Conservation (phyloP, 164 flowering plant species). For the Magnolia changhungtana region DNA sequence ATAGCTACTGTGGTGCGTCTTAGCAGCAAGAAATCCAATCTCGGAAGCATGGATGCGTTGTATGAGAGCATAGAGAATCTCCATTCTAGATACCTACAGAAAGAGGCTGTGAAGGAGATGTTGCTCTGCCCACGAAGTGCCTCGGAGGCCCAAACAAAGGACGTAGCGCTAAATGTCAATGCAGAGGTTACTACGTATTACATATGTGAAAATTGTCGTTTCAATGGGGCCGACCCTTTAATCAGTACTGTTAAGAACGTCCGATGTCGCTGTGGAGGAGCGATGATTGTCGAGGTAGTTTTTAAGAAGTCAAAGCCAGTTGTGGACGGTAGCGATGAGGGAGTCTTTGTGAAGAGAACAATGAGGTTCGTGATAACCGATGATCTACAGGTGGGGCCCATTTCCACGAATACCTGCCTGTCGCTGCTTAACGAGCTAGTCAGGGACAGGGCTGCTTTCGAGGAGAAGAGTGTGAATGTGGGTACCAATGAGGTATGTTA, state of each 20-base stretch:
- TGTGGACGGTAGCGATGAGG: not conserved
- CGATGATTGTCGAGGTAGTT: not conserved
- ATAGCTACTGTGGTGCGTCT: not conserved
- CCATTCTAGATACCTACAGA: not conserved
- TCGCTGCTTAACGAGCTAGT: not conserved
- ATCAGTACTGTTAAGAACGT: not conserved
- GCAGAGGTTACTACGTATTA: not conserved
- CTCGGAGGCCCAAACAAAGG: not conserved
- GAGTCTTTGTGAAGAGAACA: slow-evolving; percentile 4
- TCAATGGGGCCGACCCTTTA: not conserved
- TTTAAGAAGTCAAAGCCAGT: not conserved
- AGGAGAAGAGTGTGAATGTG: not conserved
- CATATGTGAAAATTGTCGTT: not conserved
- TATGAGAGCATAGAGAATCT: slow-evolving; percentile 6
- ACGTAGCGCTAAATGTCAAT: not conserved
- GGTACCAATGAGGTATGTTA: not conserved
- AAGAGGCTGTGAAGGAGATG: not conserved
- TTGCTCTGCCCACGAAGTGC: not conserved
- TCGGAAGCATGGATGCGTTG: not conserved
- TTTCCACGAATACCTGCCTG: not conserved
- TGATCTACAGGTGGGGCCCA: too few species aligned
- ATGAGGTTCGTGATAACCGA: too few species aligned
- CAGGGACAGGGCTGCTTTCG: not conserved
- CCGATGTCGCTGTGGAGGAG: not conserved
- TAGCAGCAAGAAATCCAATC: not conserved